Conservation (phyloP, 805 yeast species). For the Starmerella powellii region DNA sequence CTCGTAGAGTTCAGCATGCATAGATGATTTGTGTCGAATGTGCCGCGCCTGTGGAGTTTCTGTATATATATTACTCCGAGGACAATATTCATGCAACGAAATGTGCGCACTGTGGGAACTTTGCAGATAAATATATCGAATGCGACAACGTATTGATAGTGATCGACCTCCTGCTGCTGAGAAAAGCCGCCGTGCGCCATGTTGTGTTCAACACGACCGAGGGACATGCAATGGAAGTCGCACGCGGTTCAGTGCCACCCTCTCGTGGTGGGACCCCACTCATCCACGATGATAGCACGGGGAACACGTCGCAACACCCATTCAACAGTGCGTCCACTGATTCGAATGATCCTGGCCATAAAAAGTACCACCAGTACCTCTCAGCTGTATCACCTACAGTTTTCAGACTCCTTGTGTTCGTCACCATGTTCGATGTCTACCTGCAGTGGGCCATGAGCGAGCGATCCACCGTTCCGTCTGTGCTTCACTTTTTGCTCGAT, state of each 20-base stretch:
- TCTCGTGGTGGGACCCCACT: not conserved
- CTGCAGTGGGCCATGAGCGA: constrained; percentile 88
- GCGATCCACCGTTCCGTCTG: constrained; percentile 31
- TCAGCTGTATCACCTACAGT: constrained; percentile 4
- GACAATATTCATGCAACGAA: constrained; percentile 69
- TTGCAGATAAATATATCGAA: constrained; percentile 86
- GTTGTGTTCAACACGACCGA: constrained; percentile 57
- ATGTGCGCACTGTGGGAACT: constrained; percentile 56
- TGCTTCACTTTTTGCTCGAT: constrained; percentile 21
- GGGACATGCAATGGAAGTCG: constrained; percentile 1
- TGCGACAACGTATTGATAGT: constrained; percentile 73
- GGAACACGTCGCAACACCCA: too few relatives aligned
- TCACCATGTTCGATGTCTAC: constrained; percentile 76
- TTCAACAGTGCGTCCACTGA: too few relatives aligned
- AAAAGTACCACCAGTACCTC: not conserved
- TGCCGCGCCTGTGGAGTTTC: constrained; percentile 46
- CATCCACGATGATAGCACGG: too few relatives aligned
- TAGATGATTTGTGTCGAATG: constrained; percentile 86
- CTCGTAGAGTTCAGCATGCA: too few relatives aligned
- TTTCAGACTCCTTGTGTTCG: constrained; percentile 35
- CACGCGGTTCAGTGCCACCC: not conserved
- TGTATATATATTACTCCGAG: constrained; percentile 62
- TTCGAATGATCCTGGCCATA: too few relatives aligned
- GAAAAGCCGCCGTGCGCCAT: constrained; percentile 72
- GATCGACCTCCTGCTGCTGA: constrained; percentile 69